Evolutionary conservation across 192 early-diverging fungal species (phyloP), one percentile per base, ranked within the genome.

Genomic region (Thamnidium elegans): DNA sequence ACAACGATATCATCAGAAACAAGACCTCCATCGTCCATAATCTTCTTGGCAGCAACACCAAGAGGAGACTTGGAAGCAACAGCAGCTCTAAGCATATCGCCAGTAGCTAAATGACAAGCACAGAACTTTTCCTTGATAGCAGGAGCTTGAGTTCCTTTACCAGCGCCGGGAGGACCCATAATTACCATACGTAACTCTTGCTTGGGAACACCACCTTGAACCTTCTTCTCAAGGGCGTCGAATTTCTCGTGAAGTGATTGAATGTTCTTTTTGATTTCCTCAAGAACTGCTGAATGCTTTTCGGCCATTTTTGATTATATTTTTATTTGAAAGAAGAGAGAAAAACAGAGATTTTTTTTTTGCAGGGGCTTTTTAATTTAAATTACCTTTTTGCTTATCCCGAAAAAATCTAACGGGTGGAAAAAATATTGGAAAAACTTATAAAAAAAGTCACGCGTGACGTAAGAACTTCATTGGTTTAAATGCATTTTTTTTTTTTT

Each of bases 1-100:
- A 99, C 91, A 85, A 99, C 90, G 79, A 99, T 97, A 75, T 99
- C 97, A 81, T 99, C 97, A 68, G 86, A 89, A 56, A 99, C 97
- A 53, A 99, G 84, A 55, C 91, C 95, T 63, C 97, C 97, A 19
- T 91, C 89, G 70, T 99, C 97, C 97, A 99, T 99, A 76, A 99
- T 87, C 85, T 94, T 95, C 87, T 99, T 99, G 68, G 97, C 97
- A 75, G 94, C 85, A 74, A 93, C 79, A 62, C 96, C 96, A 66
- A 97, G 86, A 72, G 87, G 87, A 55, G 95, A 92, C 70, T 95
- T 95, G 66, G 90, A 88, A 5, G 88, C 68, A 59, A 99, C 94
- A 60, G 95, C 96, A 30, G 95, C 96, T 59, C 97, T 88, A 55
- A 99, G 86, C 97, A 99, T 99, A 77, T 99, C 97, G 70, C 94